A percentile compares a stretch with the other conserved stretches of the same genome.
These are phyloP conservation scores for Xerocomellus dryophilus DNA, from an alignment of 768 basidiomycete species.

Conservation along the genomic window DNA sequence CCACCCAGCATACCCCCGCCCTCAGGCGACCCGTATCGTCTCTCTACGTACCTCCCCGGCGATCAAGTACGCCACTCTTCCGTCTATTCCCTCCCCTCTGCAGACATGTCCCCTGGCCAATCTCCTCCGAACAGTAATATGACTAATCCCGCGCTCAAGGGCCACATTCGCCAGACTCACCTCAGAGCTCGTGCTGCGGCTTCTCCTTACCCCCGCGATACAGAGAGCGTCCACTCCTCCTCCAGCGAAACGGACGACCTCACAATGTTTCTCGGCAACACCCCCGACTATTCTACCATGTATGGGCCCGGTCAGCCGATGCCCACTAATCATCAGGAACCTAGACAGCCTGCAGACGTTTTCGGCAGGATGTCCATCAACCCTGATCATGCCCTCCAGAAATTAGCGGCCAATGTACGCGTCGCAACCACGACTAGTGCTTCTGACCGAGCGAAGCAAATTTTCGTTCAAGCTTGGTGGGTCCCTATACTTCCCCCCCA, in stretches of 20 bases:
- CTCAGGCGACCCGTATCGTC: constrained; percentile 69
- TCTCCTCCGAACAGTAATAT: constrained; percentile 76
- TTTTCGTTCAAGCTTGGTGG: constrained; percentile 90
- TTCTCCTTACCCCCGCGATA: constrained; percentile 83
- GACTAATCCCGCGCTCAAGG: constrained; percentile 73
- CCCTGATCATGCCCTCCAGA: constrained; percentile 77
- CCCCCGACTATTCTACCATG: constrained; percentile 67
- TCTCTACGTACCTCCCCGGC: constrained; percentile 47
- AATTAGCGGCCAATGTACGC: constrained; percentile 82
- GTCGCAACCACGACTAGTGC: constrained; percentile 89
- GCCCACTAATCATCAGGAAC: constrained; percentile 39
- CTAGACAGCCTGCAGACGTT: constrained; percentile 64
- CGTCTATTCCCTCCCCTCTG: constrained; percentile 39
- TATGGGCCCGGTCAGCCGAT: constrained; percentile 46
- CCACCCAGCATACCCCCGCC: constrained; percentile 48
- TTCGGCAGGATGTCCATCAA: constrained; percentile 76
- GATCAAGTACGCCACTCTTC: constrained; percentile 48
- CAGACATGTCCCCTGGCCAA: constrained; percentile 48
- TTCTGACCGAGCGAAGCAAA: constrained; percentile 87
- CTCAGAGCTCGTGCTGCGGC: constrained; percentile 77
- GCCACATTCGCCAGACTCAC: constrained; percentile 70
- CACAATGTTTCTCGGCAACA: constrained; percentile 64
- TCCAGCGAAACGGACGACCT: constrained; percentile 89
- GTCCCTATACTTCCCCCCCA: constrained; percentile 31
- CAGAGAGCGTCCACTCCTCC: constrained; percentile 82